Conservation (phyloP, 1,284 basidiomycete genomes). For the Apiotrichum gamsii region DNA sequence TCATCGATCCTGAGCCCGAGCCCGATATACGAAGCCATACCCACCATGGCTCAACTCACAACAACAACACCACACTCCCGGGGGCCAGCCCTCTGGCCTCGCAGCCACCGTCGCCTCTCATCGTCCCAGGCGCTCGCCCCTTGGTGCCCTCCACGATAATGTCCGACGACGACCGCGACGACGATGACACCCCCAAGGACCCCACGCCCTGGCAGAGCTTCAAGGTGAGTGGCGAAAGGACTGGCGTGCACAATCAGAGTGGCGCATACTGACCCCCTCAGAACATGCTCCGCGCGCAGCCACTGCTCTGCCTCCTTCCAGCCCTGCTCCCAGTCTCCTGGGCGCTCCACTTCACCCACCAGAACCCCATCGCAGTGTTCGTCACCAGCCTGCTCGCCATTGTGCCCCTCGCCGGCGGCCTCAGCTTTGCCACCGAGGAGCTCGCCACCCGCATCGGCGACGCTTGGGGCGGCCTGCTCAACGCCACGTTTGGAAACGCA, state of each 20-base stretch:
- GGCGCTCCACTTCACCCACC: constrained; percentile 60
- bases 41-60: neutral
- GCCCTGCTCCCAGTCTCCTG: constrained; percentile 58
- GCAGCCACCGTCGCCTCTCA: neutral
- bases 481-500: constrained; percentile 49
- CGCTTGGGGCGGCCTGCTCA: constrained; percentile 49
- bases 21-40: constrained; percentile 22
- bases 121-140: neutral
- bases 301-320: constrained; percentile 36
- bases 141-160: neutral
- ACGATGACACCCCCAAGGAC: neutral
- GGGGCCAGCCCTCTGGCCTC: neutral
- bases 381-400: constrained; percentile 58
- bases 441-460: constrained; percentile 49
- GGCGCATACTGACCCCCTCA: constrained; percentile 7
- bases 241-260: no score
- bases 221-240: constrained; percentile 5
- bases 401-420: constrained; percentile 49
- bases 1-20: constrained; percentile 17
- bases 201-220: constrained; percentile 11
- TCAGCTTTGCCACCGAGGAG: constrained; percentile 51
- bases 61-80: neutral
- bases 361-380: constrained; percentile 59
- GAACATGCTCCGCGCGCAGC: constrained; percentile 35
- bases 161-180: neutral